A percentile compares a stretch with the other conserved stretches of the same genome.
These are phyloP conservation scores for Pachysandra terminalis DNA, from an alignment of 164 flowering plant species.

Conservation along the genomic window DNA sequence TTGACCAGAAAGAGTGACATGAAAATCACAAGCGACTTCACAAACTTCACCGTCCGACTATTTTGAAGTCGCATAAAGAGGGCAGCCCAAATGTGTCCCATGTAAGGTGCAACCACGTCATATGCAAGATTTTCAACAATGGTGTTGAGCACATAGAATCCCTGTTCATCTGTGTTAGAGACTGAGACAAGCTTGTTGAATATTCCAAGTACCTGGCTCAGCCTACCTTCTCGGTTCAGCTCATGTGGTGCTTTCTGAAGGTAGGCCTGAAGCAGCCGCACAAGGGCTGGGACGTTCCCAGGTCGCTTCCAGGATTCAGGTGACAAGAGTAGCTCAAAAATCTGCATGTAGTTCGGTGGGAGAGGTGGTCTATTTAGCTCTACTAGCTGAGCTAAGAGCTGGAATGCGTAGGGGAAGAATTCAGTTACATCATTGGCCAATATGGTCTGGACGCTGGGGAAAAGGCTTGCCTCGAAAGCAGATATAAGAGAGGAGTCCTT, in stretches of 20 bases:
- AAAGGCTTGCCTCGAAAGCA: conserved; percentile 65
- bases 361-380: conserved; percentile 75
- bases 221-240: conserved; percentile 58
- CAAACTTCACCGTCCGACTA: conserved; percentile 47
- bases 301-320: conserved; percentile 78
- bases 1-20: conserved; percentile 91
- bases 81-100: conserved; percentile 61
- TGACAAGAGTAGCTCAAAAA: conserved; percentile 62
- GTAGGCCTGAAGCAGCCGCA: conserved; percentile 89
- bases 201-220: conserved; percentile 73
- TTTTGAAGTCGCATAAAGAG: conserved; percentile 55
- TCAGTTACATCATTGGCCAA: conserved; percentile 67
- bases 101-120: conserved; percentile 56
- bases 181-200: conserved; percentile 54
- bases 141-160: conserved; percentile 94
- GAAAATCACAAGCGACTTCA: conserved; percentile 70
- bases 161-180: conserved; percentile 75
- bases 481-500: conserved; percentile 61
- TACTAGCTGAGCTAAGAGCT: conserved; percentile 87
- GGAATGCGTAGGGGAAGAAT: conserved; percentile 95
- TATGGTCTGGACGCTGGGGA: conserved; percentile 67
- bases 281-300: conserved; percentile 91
- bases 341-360: conserved; percentile 60
- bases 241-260: conserved; percentile 85
- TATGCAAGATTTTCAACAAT: conserved; percentile 74